These are phyloP conservation scores for Fusarium sp. DNA, from an alignment of 2,329 filamentous ascomycete species.

Conservation along the genomic window DNA sequence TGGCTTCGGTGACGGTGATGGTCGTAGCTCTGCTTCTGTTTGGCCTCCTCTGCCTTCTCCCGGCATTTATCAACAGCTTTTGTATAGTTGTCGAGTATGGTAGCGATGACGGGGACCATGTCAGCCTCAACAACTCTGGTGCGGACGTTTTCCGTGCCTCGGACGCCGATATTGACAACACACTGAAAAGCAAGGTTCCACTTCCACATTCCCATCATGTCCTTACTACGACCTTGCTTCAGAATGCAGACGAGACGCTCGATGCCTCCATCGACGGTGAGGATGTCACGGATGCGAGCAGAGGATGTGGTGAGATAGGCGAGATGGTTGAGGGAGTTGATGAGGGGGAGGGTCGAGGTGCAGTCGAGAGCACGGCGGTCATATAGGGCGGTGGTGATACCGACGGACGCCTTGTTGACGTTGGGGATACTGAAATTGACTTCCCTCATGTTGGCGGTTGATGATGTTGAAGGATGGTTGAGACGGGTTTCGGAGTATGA, in stretches of 20 bases:
- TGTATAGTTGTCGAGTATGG: constrained; percentile 98
- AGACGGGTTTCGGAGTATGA: constrained; percentile 18
- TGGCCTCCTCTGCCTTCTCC: constrained; percentile 84
- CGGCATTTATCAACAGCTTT: constrained; percentile 93
- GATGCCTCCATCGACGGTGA: constrained; percentile 98
- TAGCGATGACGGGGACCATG: constrained; percentile 98
- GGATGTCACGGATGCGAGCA: constrained; percentile 94
- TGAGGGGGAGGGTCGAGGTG: constrained; percentile 95
- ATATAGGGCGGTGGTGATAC: constrained; percentile 98
- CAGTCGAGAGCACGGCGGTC: constrained; percentile 97
- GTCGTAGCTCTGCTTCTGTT: constrained; percentile 71
- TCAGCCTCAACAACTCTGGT: constrained; percentile 97
- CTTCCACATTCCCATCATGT: constrained; percentile 99
- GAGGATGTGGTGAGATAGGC: constrained; percentile 98
- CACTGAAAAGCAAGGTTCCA: constrained; percentile 99
- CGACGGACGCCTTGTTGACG: constrained; percentile 98
- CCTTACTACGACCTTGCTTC: constrained; percentile 95
- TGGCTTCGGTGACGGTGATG: constrained; percentile 61
- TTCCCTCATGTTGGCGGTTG: constrained; percentile 84
- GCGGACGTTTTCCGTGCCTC: constrained; percentile 91
- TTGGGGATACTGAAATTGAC: constrained; percentile 99
- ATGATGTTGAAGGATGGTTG: constrained; percentile 28
- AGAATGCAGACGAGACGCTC: constrained; percentile 96
- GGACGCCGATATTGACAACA: constrained; percentile 97
- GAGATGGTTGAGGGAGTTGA: constrained; percentile 98